A percentile compares a stretch with the other conserved stretches of the same genome.
These are phyloP conservation scores for Tricholoma sp. DNA, from an alignment of 768 basidiomycete species.

Conservation along the genomic window DNA sequence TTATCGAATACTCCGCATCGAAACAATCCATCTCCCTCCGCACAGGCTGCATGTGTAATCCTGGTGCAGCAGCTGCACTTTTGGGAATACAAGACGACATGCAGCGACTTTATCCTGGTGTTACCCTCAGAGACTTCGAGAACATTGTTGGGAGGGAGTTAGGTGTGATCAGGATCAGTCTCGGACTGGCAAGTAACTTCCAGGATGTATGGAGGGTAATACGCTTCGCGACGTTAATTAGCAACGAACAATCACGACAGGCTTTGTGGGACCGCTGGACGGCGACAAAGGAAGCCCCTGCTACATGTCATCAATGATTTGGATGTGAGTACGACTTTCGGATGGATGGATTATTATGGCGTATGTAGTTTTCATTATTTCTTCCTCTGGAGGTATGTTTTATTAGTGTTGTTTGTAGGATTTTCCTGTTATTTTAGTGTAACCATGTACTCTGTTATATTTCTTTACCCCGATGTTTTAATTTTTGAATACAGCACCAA, in stretches of 20 bases:
- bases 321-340: not conserved
- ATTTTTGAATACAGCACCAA: not conserved
- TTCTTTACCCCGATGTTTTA: not conserved
- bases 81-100: conserved; percentile 64
- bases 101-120: conserved; percentile 52
- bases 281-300: conserved; percentile 13
- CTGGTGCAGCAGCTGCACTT: conserved; percentile 72
- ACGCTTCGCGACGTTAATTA: conserved; percentile 42
- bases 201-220: conserved; percentile 63
- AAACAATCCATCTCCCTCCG: conserved; percentile 65
- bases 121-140: conserved; percentile 61
- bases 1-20: conserved; percentile 67
- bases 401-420: conserved; percentile 7
- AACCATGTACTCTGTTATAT: conserved; percentile 5
- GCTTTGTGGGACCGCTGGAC: conserved; percentile 37
- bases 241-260: conserved; percentile 29
- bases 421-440: conserved; percentile 15
- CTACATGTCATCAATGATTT: conserved; percentile 13
- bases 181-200: conserved; percentile 78
- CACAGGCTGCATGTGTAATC: conserved; percentile 87
- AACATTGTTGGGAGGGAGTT: conserved; percentile 57
- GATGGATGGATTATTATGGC: conserved; percentile 7
- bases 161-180: conserved; percentile 71
- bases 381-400: conserved; percentile 9
- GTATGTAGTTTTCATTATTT: not conserved